A percentile compares a stretch with the other conserved stretches of the same genome.
Evolutionary conservation across 306 rosid genomes (phyloP).

Genomic region (Pachyrhizus erosus): DNA sequence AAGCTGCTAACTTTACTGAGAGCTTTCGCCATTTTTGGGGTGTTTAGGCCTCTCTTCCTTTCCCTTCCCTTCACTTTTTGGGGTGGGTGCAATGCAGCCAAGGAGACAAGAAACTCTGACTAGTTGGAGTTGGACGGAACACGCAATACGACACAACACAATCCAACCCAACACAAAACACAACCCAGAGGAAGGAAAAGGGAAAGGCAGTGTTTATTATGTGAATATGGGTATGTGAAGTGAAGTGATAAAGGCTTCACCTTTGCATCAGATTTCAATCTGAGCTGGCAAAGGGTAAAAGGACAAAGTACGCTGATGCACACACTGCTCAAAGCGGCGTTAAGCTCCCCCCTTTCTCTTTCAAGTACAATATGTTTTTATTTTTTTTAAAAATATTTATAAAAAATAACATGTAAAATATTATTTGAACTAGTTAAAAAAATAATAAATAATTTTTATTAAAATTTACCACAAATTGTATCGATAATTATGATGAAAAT

Average conservation of each 20-base stretch:
- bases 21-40: slow-evolving; percentile 79
- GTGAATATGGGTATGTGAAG: slow-evolving; percentile 20
- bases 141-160: background rate
- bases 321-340: slow-evolving; percentile 47
- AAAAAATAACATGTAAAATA: background rate
- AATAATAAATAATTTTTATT: background rate
- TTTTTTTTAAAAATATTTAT: background rate
- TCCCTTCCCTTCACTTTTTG: slow-evolving; percentile 12
- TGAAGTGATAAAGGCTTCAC: slow-evolving; percentile 25
- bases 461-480: background rate
- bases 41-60: background rate
- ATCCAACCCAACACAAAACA: background rate
- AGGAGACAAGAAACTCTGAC: slow-evolving; percentile 23
- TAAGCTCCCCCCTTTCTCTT: slow-evolving; percentile 17
- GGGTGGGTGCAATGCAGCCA: slow-evolving; percentile 18
- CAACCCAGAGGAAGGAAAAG: background rate
- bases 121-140: slow-evolving; percentile 4
- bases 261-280: slow-evolving; percentile 45
- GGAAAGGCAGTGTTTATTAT: background rate
- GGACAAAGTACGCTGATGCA: slow-evolving; percentile 55
- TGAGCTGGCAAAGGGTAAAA: slow-evolving; percentile 49
- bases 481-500: no score
- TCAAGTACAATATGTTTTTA: background rate
- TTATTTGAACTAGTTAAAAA: background rate
- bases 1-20: slow-evolving; percentile 83